Evolutionary conservation across 257 asterid genomes (phyloP).

Genomic region (Jasminum sambac): DNA sequence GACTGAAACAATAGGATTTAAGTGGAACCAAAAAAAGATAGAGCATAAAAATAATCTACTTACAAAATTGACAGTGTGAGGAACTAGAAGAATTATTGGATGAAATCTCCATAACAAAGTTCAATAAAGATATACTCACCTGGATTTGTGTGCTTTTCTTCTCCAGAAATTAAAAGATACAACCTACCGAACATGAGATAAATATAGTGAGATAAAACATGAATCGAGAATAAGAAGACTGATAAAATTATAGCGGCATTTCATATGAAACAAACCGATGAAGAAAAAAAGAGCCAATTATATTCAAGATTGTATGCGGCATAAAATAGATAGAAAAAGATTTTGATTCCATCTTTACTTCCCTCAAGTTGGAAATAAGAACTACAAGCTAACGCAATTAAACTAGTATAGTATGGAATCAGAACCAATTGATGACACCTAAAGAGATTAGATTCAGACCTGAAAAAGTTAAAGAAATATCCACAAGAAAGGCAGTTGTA

Average conservation of each 20-base stretch:
- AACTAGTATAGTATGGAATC: not conserved
- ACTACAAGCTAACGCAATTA: not conserved
- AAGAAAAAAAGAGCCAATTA: not conserved
- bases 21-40: not conserved
- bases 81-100: not conserved
- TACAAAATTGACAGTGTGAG: not conserved
- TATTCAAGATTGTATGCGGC: not conserved
- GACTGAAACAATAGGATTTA: not conserved
- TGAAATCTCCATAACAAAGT: not conserved
- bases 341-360: not conserved
- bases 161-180: constrained; percentile 68
- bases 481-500: too few relatives aligned
- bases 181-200: constrained; percentile 61
- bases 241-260: not conserved
- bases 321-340: not conserved
- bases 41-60: not conserved
- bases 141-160: constrained; percentile 67
- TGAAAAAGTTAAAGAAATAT: too few relatives aligned
- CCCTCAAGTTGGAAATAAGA: constrained; percentile 5
- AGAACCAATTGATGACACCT: not conserved
- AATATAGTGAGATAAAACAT: constrained; percentile 28
- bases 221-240: not conserved
- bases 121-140: constrained; percentile 47
- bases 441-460: constrained; percentile 1
- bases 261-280: constrained; percentile 8